Evolutionary conservation across 192 early-diverging fungal genomes (phyloP).

Genomic region (Obelidium mucronatum): DNA sequence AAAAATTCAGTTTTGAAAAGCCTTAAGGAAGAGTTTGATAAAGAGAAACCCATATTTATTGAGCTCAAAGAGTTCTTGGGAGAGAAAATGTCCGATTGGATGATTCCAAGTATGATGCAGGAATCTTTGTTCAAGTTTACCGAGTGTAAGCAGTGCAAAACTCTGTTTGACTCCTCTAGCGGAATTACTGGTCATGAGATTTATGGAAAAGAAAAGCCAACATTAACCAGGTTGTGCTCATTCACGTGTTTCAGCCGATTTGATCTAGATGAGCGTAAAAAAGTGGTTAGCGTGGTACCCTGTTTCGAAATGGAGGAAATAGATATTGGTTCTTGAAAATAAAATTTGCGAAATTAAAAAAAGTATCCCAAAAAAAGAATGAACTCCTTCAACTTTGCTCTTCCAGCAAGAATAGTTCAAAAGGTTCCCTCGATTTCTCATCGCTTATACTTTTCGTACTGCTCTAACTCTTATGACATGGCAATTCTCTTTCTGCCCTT

Average conservation of each 20-base stretch:
- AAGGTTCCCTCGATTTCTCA: background rate
- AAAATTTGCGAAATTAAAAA: no score
- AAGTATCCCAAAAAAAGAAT: no score
- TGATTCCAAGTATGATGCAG: background rate
- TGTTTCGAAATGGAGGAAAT: constrained; percentile 3
- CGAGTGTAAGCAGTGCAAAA: constrained; percentile 19
- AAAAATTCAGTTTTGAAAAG: constrained; percentile 5
- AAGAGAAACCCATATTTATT: constrained; percentile 4
- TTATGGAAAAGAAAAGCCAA: constrained; percentile 22
- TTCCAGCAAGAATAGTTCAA: background rate
- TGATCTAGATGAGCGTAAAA: background rate
- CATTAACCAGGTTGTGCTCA: constrained; percentile 5
- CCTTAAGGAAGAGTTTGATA: background rate
- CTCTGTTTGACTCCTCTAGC: background rate
- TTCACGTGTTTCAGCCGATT: constrained; percentile 2
- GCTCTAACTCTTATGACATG: background rate
- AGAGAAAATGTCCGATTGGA: background rate
- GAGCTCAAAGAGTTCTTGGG: constrained; percentile 2
- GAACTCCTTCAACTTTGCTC: no score
- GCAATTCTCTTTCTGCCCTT: background rate
- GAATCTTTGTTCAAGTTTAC: background rate
- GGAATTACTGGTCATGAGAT: constrained; percentile 22
- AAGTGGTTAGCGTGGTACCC: background rate
- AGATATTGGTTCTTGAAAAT: no score
- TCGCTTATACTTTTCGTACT: background rate